Base-by-base conservation (phyloP, 305 asterid genomes). In the Stenogyne calaminthoides region DNA sequence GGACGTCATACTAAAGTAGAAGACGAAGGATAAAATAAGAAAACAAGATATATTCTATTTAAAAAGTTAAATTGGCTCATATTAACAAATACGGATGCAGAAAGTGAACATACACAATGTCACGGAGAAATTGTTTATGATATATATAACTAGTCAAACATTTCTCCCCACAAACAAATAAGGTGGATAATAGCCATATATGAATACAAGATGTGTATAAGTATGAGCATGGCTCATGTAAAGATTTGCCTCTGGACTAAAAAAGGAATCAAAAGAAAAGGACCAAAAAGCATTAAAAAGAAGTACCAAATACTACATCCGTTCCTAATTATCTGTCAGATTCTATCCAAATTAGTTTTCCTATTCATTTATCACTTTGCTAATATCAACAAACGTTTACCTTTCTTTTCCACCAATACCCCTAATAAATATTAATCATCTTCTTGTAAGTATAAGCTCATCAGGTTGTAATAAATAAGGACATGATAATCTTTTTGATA, bases 81-180 rank as follows among this genome's bases (percentile, higher is more conserved):
- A 25, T 52, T 71, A 72, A 44, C 51, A 63, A 63, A 79, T 12
- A 37, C 25, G 20, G 20, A 20, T 20, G 75, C 49, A 54, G 52
- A 77, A 59, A 4, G 32, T 18, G 54, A 60, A 27, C 73, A 49
- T 66, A 74, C 54, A 54, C 64, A 32, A 0, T 32, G 36, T 32
- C 36, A 70, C 19, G 72, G 63, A 73, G 25, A 64, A 32, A 16
- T 20, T 46, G 51, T 15, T 40, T 39, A 55, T 37, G 74, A 40
- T 52, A 9, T 51, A 51, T 44, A 59, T 22, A 67, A 49, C 39
- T 60, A 16, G 68, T 58, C 25, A 55, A 54, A 58, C 60, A 57
- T 47, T 36, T 16, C 40, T 11, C 6, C 8, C 15, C 22, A 22
- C 27, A 37, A 44, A 12, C 76, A 54, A 64, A 56, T 20, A 16